Base-by-base conservation (phyloP, 352 stramenopile species). In the Phytophthora palmivora region DNA sequence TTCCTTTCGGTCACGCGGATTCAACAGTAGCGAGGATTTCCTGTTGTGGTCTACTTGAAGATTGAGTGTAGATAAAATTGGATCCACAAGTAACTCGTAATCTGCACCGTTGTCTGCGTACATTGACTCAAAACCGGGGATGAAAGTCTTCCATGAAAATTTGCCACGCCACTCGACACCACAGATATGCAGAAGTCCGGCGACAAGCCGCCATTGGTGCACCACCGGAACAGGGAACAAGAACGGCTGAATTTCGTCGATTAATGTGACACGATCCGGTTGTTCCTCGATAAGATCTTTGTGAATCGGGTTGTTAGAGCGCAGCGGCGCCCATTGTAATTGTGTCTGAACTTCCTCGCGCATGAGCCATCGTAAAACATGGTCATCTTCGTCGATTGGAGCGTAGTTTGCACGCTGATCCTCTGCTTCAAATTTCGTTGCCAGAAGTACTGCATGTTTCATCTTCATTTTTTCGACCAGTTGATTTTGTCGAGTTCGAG, bases 181-280 rank as follows among this genome's bases (percentile, higher is more conserved):
- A 34, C 74, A 65, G 38, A 79, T 47, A 11, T 77, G 44, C 11
- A 95, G 58, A 10, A 92, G 45, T 10, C 72, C 70, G 2, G 58
- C 44, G 28, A 90, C 42, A 14, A 87, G 42, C 0, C 55, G 24
- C 44, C 76, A 67, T 14, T 69, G 76, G n/a, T 76, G 52, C 0
- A 34, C n/a, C n/a, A 36, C 24, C 0, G 74, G 73, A 15, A 92
- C 67, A 37, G 47, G 36, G 63, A 93, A 92, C 26, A 95, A 52
- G 63, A 93, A 95, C 19, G 87, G 87, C 30, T 89, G 68, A 28
- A 93, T 74, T 63, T 95, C 87, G 47, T 95, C 87, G 0, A 69
- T 85, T 49, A 94, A 56, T 16, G 84, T 72, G 0, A 79, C 77
- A 15, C 84, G 71, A 26, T 94, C 85, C 12, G 87, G 85, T 18